phyloP scores from a whole-genome alignment of 495 filamentous ascomycete genomes.

The Pseudomonodictys pantanalensis region DNA sequence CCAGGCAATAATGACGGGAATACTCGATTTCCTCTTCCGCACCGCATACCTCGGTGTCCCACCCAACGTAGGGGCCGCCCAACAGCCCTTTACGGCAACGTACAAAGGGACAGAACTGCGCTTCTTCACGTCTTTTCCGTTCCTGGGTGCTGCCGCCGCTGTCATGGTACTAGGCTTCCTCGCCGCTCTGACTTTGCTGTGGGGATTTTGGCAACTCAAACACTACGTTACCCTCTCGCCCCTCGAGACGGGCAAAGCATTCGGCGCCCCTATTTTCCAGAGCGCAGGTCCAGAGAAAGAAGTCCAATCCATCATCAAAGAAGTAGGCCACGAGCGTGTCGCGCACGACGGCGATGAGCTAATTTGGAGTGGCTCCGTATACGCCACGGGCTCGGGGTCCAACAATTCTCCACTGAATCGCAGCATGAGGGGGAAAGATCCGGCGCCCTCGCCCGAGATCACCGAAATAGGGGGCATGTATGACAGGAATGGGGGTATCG shows the following conservation, averaged over 20 bases:
- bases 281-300: slow-evolving; percentile 21
- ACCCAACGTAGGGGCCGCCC: not conserved
- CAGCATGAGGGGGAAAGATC: no score
- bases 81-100: slow-evolving; percentile 8
- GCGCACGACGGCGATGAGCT: slow-evolving; percentile 27
- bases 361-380: slow-evolving; percentile 24
- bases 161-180: slow-evolving; percentile 21
- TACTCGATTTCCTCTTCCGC: slow-evolving; percentile 22
- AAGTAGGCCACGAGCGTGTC: slow-evolving; percentile 24
- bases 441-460: not conserved
- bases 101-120: slow-evolving; percentile 10
- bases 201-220: slow-evolving; percentile 26
- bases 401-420: no score
- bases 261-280: slow-evolving; percentile 23
- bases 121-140: slow-evolving; percentile 16
- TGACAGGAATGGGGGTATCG: not conserved
- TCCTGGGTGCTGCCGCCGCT: slow-evolving; percentile 9
- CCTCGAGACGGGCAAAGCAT: slow-evolving; percentile 27
- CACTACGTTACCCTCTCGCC: slow-evolving; percentile 20
- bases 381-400: slow-evolving; percentile 7
- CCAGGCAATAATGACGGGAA: not conserved
- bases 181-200: slow-evolving; percentile 14
- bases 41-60: not conserved
- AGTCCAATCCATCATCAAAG: slow-evolving; percentile 15
- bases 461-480: not conserved